Conservation (phyloP, 2,329 filamentous ascomycete species). For the Colletotrichum musicola region DNA sequence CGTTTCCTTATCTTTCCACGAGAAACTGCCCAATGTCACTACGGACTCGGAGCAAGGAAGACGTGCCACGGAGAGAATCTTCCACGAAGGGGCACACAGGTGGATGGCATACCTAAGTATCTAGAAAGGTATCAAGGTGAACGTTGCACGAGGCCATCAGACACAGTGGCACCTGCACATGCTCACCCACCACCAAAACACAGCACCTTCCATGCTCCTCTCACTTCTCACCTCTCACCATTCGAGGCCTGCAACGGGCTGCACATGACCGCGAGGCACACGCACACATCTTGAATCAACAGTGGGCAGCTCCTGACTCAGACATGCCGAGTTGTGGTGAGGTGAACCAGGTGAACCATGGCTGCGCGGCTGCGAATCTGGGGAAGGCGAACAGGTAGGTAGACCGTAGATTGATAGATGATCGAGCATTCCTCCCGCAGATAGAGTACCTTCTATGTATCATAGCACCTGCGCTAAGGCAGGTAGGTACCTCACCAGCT, state of each 20-base stretch:
- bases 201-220: conserved; percentile 34
- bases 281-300: conserved; percentile 2
- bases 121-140: not conserved
- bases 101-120: too few species aligned
- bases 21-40: not conserved
- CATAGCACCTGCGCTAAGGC: too few species aligned
- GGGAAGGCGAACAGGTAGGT: conserved; percentile 3
- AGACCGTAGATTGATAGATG: too few species aligned
- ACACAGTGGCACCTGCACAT: conserved; percentile 3
- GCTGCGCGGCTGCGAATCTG: conserved; percentile 21
- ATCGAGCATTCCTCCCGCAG: not conserved
- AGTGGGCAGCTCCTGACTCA: conserved; percentile 30
- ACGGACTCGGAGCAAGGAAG: not conserved
- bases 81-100: too few species aligned
- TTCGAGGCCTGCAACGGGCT: conserved; percentile 13
- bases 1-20: not conserved
- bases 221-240: not conserved
- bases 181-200: not conserved
- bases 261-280: conserved; percentile 27
- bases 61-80: too few species aligned
- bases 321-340: conserved; percentile 6
- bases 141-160: not conserved
- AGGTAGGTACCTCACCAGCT: too few species aligned
- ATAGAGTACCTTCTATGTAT: not conserved
- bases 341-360: conserved; percentile 15